Conservation (phyloP, 179 eudicot species). For the Silene coronaria region DNA sequence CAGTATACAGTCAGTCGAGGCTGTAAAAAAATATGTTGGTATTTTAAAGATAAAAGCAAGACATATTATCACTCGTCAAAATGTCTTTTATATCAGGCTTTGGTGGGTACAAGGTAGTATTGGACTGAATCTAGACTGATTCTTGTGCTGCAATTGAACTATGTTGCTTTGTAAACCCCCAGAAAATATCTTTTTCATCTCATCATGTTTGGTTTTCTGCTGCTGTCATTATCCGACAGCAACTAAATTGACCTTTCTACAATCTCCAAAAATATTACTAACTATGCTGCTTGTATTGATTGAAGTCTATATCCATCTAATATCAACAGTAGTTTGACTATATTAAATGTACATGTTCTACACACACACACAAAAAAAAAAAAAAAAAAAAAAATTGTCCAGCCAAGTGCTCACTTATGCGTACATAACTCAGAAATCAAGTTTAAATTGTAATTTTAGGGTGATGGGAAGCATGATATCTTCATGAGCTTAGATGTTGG, state of each 20-base stretch:
- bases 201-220: slow-evolving; percentile 7
- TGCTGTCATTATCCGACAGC: neutral
- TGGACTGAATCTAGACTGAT: neutral
- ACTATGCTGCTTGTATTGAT: neutral
- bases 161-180: neutral
- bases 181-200: neutral
- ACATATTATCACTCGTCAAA: no score
- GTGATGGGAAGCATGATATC: neutral
- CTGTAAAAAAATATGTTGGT: no score
- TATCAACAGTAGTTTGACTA: neutral
- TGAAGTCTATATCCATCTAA: neutral
- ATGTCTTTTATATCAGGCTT: no score
- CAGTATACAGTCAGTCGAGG: no score
- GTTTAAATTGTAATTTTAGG: neutral
- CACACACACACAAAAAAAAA: no score
- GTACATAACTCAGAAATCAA: neutral
- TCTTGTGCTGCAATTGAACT: neutral
- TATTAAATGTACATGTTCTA: neutral
- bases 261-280: neutral
- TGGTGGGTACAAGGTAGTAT: neutral
- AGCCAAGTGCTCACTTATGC: neutral
- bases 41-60: no score
- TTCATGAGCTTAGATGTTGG: no score
- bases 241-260: neutral
- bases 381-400: neutral